A percentile compares a stretch with the other conserved stretches of the same genome.
These are phyloP conservation scores for Cornus controversa DNA, from an alignment of 148 eudicot species.

Conservation along the genomic window DNA sequence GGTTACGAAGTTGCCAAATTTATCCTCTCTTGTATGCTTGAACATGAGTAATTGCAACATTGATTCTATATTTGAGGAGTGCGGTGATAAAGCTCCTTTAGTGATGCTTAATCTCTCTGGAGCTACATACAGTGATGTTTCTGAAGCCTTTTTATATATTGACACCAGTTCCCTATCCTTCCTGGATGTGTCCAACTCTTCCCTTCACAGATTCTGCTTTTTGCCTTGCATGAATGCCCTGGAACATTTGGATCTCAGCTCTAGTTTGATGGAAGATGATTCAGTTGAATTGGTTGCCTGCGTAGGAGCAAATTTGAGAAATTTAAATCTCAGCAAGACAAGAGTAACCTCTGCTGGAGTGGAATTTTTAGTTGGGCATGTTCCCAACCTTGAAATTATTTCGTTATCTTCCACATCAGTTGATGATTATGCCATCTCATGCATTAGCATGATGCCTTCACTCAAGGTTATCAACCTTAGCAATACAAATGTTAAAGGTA, in stretches of 20 bases:
- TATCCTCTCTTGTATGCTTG: conserved; percentile 55
- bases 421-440: conserved; percentile 66
- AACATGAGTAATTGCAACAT: conserved; percentile 85
- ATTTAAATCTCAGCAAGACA: conserved; percentile 69
- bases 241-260: conserved; percentile 73
- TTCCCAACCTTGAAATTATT: conserved; percentile 66
- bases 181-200: conserved; percentile 67
- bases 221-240: conserved; percentile 48
- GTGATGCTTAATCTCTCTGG: conserved; percentile 60
- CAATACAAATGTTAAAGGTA: conserved; percentile 71
- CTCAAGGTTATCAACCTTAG: conserved; percentile 66
- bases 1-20: conserved; percentile 58
- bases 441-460: conserved; percentile 67
- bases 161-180: conserved; percentile 42
- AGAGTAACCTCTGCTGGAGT: conserved; percentile 68
- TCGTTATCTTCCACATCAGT: conserved; percentile 47
- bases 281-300: conserved; percentile 45
- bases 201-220: conserved; percentile 44
- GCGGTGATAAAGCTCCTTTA: conserved; percentile 41
- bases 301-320: conserved; percentile 55
- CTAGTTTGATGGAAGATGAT: conserved; percentile 44
- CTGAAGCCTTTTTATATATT: conserved; percentile 40
- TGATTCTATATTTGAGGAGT: conserved; percentile 45
- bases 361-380: conserved; percentile 67
- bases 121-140: conserved; percentile 39